Percentiles rank a stretch among this genome's conserved stretches.
Conservation (phyloP, 2,329 filamentous ascomycete species). For the Dryadomyces quercivorus region DNA sequence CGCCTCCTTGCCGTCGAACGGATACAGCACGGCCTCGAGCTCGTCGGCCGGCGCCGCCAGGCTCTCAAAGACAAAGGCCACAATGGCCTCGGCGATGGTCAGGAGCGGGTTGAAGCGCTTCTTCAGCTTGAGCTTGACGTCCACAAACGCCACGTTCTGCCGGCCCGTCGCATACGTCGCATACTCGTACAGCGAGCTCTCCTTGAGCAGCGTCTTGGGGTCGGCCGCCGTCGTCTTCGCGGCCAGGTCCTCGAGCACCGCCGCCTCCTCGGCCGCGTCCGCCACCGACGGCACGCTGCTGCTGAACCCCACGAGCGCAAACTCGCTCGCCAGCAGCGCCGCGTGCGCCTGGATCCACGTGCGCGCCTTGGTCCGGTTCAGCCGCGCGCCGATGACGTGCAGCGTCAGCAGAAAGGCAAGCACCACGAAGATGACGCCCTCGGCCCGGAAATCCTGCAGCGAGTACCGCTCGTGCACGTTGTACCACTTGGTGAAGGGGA, state of each 20-base stretch:
- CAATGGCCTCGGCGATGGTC: constrained; percentile 46
- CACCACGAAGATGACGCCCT: constrained; percentile 68
- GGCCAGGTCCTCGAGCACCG: constrained; percentile 48
- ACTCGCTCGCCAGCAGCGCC: constrained; percentile 64
- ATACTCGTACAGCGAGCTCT: constrained; percentile 82
- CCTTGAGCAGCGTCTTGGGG: constrained; percentile 56
- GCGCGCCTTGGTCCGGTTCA: constrained; percentile 70
- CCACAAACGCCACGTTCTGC: constrained; percentile 84
- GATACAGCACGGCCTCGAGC: constrained; percentile 66
- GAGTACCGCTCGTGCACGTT: constrained; percentile 86
- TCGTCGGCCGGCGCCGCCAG: constrained; percentile 57
- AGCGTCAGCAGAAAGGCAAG: constrained; percentile 63
- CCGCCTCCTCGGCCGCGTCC: constrained; percentile 39
- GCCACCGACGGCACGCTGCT: constrained; percentile 30
- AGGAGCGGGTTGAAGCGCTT: constrained; percentile 77
- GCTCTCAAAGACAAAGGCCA: constrained; percentile 72
- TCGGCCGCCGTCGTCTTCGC: constrained; percentile 20
- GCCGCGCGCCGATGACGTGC: constrained; percentile 68
- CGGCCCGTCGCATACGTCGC: constrained; percentile 80
- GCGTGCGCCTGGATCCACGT: constrained; percentile 69
- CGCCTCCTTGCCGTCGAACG: constrained; percentile 86
- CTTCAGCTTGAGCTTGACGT: constrained; percentile 67
- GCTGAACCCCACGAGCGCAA: constrained; percentile 73
- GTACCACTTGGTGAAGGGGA: constrained; percentile 90
- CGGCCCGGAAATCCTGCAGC: constrained; percentile 72